phyloP scores from a whole-genome alignment of 371 early-diverging fungal species.

The Mortierella sp. region DNA sequence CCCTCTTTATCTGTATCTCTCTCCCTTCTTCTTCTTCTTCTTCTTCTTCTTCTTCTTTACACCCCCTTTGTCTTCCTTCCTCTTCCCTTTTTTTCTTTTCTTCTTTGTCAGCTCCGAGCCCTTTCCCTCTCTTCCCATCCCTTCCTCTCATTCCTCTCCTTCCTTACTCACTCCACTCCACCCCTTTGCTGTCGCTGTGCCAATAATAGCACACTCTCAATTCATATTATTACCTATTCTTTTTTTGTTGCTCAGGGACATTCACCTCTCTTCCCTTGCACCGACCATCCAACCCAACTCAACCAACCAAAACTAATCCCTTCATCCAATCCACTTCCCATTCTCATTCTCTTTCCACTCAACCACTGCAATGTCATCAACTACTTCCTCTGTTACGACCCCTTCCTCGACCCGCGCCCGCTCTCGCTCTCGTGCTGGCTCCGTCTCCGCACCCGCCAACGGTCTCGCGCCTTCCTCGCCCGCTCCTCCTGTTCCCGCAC shows the following conservation, averaged over 20 bases:
- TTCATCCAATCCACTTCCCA: not conserved
- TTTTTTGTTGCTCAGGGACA: slow-evolving; percentile 6
- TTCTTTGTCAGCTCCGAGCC: not conserved
- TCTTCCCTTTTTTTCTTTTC: not conserved
- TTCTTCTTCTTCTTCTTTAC: not conserved
- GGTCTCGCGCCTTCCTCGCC: slow-evolving; percentile 13
- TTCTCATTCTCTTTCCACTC: not conserved
- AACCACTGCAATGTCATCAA: slow-evolving; percentile 16
- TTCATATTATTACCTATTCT: not conserved
- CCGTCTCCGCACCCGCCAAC: slow-evolving; percentile 15
- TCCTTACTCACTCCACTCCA: not conserved
- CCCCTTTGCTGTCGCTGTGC: not conserved
- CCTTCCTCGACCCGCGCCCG: slow-evolving; percentile 31
- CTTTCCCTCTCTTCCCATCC: not conserved
- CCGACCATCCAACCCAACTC: not conserved
- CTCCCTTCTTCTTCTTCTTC: not conserved
- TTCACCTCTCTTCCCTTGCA: not conserved
- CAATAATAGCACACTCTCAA: slow-evolving; percentile 6
- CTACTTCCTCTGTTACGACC: slow-evolving; percentile 21
- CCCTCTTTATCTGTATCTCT: no score
- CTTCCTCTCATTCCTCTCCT: not conserved
- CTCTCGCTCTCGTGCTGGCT: slow-evolving; percentile 26
- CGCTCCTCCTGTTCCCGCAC: slow-evolving; percentile 25
- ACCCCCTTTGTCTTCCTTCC: not conserved
- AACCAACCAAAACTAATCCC: not conserved